A percentile compares a stretch with the other conserved stretches of the same genome.
phyloP scores from a whole-genome alignment of 306 rosid species.

The Inga laurina region DNA sequence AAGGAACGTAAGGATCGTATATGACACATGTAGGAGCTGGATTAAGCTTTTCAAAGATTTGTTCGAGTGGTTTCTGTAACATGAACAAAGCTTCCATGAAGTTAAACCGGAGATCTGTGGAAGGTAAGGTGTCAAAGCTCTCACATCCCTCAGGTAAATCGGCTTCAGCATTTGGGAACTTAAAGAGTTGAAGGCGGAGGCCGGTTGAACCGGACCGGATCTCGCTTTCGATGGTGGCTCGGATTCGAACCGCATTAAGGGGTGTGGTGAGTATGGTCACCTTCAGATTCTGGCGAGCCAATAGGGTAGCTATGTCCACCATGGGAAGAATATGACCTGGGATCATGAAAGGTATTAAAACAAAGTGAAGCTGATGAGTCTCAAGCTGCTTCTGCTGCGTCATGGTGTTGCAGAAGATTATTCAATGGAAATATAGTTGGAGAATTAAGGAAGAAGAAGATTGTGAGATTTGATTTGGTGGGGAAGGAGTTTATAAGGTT shows the following conservation, averaged over 20 bases:
- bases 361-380: neutral
- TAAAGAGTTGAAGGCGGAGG: conserved; percentile 38
- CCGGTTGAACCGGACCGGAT: neutral
- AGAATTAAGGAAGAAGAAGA: too few species aligned
- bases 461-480: neutral
- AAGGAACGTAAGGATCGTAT: conserved; percentile 45
- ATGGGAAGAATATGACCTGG: neutral
- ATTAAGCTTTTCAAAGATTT: conserved; percentile 19
- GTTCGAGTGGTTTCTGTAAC: conserved; percentile 42
- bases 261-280: conserved; percentile 71
- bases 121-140: neutral
- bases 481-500: neutral
- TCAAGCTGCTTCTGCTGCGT: neutral
- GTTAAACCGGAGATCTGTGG: conserved; percentile 32
- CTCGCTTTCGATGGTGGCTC: conserved; percentile 39
- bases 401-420: neutral
- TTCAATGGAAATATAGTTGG: neutral
- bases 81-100: conserved; percentile 42
- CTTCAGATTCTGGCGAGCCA: conserved; percentile 44
- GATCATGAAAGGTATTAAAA: neutral
- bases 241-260: conserved; percentile 48
- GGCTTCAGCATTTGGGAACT: conserved; percentile 25
- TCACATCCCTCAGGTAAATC: conserved; percentile 40
- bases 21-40: conserved; percentile 51
- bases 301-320: conserved; percentile 25